A percentile compares a stretch with the other conserved stretches of the same genome.
Evolutionary conservation across 192 early-diverging fungal genomes (phyloP).

Genomic region (Rhizoclosmatium sp.): DNA sequence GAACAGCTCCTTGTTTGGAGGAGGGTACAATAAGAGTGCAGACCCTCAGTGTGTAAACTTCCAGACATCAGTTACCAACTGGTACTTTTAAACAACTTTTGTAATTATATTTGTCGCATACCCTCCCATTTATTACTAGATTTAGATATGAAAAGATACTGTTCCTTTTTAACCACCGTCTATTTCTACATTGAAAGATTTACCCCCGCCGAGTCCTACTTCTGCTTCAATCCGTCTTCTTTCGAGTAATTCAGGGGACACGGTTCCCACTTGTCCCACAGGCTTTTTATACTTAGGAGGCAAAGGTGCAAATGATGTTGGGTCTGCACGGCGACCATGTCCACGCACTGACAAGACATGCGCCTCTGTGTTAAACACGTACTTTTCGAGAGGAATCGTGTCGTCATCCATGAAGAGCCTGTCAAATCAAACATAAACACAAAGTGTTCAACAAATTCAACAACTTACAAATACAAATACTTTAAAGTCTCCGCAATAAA

Average conservation of each 20-base stretch:
- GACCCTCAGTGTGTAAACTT: too few species aligned
- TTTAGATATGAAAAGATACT: not conserved
- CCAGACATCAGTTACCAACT: too few species aligned
- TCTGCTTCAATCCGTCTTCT: not conserved
- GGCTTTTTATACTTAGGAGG: not conserved
- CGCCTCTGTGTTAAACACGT: constrained; percentile 82
- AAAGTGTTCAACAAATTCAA: constrained; percentile 67
- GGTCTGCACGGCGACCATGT: constrained; percentile 21
- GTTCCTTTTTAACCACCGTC: not conserved
- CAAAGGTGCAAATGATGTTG: not conserved
- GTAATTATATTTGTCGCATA: too few species aligned
- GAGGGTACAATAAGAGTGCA: not conserved
- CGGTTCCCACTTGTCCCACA: constrained; percentile 6
- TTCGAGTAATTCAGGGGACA: constrained; percentile 4
- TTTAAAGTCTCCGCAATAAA: constrained; percentile 96
- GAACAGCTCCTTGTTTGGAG: not conserved
- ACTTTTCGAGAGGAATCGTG: constrained; percentile 43
- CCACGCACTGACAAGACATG: constrained; percentile 61
- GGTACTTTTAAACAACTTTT: too few species aligned
- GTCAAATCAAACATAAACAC: not conserved
- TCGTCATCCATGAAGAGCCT: constrained; percentile 39
- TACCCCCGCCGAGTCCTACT: not conserved
- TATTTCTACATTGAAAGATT: not conserved
- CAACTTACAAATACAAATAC: constrained; percentile 79
- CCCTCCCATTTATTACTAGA: not conserved